These are phyloP conservation scores for Calendula officinalis DNA, from an alignment of 129 eudicot genomes.

Conservation along the genomic window DNA sequence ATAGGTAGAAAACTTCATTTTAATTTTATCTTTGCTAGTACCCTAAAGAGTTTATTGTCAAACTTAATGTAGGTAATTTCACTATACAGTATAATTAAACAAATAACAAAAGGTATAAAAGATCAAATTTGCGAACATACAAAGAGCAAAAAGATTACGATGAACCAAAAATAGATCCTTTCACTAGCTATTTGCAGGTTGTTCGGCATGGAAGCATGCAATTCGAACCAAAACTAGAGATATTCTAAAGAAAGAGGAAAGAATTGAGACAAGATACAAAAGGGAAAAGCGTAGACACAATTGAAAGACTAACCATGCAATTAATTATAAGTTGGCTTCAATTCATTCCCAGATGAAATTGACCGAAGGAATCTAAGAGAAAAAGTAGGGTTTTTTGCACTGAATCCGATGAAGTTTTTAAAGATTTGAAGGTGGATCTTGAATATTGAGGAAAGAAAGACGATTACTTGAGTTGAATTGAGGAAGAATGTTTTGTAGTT, in stretches of 20 bases:
- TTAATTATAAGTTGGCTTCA: constrained; percentile 3
- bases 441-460: constrained; percentile 36
- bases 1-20: too few species aligned
- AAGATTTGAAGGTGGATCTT: constrained; percentile 16
- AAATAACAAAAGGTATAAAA: constrained; percentile 1
- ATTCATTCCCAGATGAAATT: constrained; percentile 12
- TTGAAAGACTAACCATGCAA: constrained; percentile 13
- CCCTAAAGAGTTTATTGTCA: constrained; percentile 10
- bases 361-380: constrained; percentile 3
- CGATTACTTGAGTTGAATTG: constrained; percentile 44
- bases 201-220: constrained; percentile 16
- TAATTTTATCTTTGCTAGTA: too few species aligned
- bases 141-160: constrained; percentile 7
- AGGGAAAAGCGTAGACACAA: too few species aligned
- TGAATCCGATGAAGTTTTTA: constrained; percentile 14
- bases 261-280: too few species aligned
- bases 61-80: neutral
- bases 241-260: neutral
- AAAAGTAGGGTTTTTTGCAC: constrained; percentile 13
- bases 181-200: constrained; percentile 20
- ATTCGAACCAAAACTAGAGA: constrained; percentile 17
- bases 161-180: constrained; percentile 16
- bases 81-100: too few species aligned
- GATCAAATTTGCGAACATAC: neutral
- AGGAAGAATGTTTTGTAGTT: constrained; percentile 30